Conservation (phyloP, 2,329 filamentous ascomycete species). For the Aspergillus tubingensis region DNA sequence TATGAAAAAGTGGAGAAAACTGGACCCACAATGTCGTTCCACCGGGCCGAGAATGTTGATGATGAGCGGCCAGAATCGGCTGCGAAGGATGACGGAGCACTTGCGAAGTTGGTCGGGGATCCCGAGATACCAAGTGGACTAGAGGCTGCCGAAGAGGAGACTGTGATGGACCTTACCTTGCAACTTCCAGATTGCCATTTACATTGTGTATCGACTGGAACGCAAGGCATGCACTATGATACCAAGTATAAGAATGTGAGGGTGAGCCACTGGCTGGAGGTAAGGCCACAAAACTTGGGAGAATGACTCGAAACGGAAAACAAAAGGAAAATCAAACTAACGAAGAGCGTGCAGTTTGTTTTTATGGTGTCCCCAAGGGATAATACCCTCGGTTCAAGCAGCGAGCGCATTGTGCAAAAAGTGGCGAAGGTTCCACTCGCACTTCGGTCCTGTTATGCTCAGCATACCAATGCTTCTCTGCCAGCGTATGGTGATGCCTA, state of each 20-base stretch:
- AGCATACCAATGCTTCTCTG: conserved; percentile 14
- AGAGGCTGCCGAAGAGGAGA: conserved; percentile 2
- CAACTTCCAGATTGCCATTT: conserved; percentile 13
- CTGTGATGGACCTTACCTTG: conserved; percentile 12
- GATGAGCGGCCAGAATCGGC: conserved; percentile 6
- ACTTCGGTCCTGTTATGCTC: conserved; percentile 18
- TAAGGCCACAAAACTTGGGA: conserved; percentile 3
- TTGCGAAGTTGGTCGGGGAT: conserved; percentile 4
- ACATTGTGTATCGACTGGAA: conserved; percentile 7
- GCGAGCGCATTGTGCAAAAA: conserved; percentile 11
- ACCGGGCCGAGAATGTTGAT: conserved; percentile 1
- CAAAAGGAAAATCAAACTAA: background rate
- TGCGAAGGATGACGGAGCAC: background rate
- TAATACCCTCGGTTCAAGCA: background rate
- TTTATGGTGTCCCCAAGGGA: conserved; percentile 8
- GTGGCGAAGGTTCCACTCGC: conserved; percentile 9
- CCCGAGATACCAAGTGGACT: conserved; percentile 1
- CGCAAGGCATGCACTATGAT: conserved; percentile 17
- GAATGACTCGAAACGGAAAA: background rate
- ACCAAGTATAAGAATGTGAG: conserved; percentile 16
- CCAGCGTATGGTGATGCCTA: conserved; percentile 11
- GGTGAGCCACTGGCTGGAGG: conserved; percentile 20
- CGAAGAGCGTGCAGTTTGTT: conserved; percentile 11
- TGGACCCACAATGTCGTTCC: conserved; percentile 1
- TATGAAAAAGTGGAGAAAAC: conserved; percentile 11